Evolutionary conservation across 495 filamentous ascomycete genomes (phyloP), one percentile per base, ranked within the genome.

Genomic region (Penicillium lagena): DNA sequence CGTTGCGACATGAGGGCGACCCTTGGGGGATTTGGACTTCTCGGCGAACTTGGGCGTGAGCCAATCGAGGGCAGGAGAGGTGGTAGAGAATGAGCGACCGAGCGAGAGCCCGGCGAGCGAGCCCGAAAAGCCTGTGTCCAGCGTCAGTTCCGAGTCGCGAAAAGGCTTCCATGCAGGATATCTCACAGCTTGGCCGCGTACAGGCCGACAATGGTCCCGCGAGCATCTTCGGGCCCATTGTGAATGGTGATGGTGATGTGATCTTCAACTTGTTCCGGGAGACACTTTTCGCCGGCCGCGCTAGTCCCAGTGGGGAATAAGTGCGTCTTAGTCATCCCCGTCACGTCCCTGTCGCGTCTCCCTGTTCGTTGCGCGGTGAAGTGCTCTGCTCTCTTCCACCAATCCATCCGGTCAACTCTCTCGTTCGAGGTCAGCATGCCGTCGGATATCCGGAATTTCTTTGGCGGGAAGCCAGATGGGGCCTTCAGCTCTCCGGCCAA

Each of bases 1-100:
- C 1, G 90, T 99, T 33, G 85, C 78, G 35, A 97, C 88, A 55
- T 89, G 80, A 35, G 86, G 81, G 2, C 88, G 82, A 29, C 93
- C 94, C 70, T 96, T 97, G 58, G 86, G 85, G 52, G 91, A 90
- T 64, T 93, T 93, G 39, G 80, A 79, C 52, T 72, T 85, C 48
- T 90, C 85, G 50, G 79, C 71, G 47, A 80, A 66, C 62, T 81
- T 86, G 9, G 90, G 90, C 29, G 82, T 76, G 13, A 96, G 84
- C 90, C 90, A 96, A 55, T 81, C 84, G 29, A 71, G 67, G 47
- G 62, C 67, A 8, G 67, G 59, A 1, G 84, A 69, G 28, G 87
- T 87, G 37, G 83, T 83, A 40, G 87, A 86, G 70, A 96, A 96
- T 57, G 77, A 62, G 59, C 86, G 76, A 35, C 66, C 64, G 36